These are phyloP conservation scores for Termitomyces sp. DNA, from an alignment of 768 basidiomycete genomes.

Conservation along the genomic window DNA sequence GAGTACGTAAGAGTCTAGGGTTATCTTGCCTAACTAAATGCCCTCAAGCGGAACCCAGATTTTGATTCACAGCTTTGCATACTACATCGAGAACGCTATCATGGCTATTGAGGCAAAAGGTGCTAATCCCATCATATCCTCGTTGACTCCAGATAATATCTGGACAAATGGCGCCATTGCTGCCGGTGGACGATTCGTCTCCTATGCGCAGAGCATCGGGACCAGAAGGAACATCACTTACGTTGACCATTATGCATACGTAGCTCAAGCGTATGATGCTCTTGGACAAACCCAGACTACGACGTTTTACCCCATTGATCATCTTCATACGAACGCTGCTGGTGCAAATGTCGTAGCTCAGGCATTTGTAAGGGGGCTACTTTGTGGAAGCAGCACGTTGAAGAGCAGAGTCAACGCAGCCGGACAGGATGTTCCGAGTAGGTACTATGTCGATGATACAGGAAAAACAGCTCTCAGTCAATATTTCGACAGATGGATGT, in stretches of 20 bases:
- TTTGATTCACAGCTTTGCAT: slow-evolving; percentile 44
- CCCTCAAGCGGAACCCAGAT: slow-evolving; percentile 31
- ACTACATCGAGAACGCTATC: slow-evolving; percentile 43
- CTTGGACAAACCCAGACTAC: slow-evolving; percentile 35
- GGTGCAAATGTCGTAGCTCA: slow-evolving; percentile 47
- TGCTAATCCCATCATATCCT: slow-evolving; percentile 43
- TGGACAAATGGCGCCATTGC: slow-evolving; percentile 35
- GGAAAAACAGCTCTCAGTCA: background rate
- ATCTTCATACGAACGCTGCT: slow-evolving; percentile 41
- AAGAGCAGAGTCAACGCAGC: slow-evolving; percentile 15
- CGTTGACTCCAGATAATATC: slow-evolving; percentile 45
- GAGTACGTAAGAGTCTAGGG: background rate
- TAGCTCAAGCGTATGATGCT: slow-evolving; percentile 37
- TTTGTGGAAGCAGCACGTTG: slow-evolving; percentile 35
- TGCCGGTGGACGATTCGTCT: slow-evolving; percentile 40
- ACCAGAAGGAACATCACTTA: slow-evolving; percentile 35
- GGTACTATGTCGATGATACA: background rate
- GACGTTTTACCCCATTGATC: slow-evolving; percentile 42
- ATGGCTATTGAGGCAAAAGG: slow-evolving; percentile 42
- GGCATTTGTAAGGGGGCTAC: slow-evolving; percentile 42
- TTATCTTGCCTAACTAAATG: background rate
- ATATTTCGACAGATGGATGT: background rate
- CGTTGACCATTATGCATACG: slow-evolving; percentile 44
- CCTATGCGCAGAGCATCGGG: slow-evolving; percentile 38
- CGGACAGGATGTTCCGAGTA: background rate